These are phyloP conservation scores for Tothia fuscella DNA, from an alignment of 2,329 filamentous ascomycete species.

Conservation along the genomic window DNA sequence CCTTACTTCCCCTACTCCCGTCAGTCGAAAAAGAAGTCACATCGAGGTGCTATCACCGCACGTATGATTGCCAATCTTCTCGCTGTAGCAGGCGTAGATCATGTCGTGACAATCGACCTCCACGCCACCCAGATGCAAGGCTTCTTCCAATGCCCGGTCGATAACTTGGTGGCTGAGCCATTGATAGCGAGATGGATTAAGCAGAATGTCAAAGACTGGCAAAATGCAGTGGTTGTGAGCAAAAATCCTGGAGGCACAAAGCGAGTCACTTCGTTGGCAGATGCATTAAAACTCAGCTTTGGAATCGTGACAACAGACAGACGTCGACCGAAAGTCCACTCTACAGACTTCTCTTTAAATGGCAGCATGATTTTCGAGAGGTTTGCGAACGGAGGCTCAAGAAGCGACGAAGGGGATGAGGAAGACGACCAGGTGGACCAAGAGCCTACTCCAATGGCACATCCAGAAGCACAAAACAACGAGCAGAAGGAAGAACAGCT, in stretches of 20 bases:
- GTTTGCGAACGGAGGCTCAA: slow-evolving; percentile 15
- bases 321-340: slow-evolving; percentile 44
- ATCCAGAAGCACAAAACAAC: neutral
- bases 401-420: slow-evolving; percentile 13
- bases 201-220: slow-evolving; percentile 77
- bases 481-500: neutral
- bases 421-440: slow-evolving; percentile 8
- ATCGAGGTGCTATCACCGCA: slow-evolving; percentile 89
- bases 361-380: slow-evolving; percentile 62
- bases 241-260: slow-evolving; percentile 98
- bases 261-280: slow-evolving; percentile 87
- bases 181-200: slow-evolving; percentile 93
- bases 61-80: slow-evolving; percentile 95
- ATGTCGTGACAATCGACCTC: slow-evolving; percentile 93
- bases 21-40: slow-evolving; percentile 98
- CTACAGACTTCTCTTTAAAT: slow-evolving; percentile 7
- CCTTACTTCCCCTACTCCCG: slow-evolving; percentile 98
- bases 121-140: slow-evolving; percentile 96
- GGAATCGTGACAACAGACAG: slow-evolving; percentile 86
- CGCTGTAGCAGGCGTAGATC: slow-evolving; percentile 85
- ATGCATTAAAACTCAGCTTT: slow-evolving; percentile 94
- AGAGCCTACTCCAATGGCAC: slow-evolving; percentile 10
- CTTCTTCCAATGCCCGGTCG: slow-evolving; percentile 95
- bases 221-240: slow-evolving; percentile 86
- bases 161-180: slow-evolving; percentile 93